Conservation (phyloP, 2,329 filamentous ascomycete genomes). For the Trichoderma polysporum region DNA sequence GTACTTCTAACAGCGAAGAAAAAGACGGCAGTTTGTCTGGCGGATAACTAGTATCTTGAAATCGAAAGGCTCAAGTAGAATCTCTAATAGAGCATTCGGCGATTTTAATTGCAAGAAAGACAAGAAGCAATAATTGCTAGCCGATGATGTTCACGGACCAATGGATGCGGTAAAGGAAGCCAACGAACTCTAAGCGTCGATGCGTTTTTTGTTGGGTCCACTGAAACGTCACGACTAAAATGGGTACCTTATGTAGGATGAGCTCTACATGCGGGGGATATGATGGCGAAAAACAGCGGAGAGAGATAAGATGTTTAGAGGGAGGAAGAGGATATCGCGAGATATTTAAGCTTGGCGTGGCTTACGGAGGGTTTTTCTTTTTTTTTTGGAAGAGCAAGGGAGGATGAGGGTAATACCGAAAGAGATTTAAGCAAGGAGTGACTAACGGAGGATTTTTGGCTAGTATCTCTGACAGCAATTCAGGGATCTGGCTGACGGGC, state of each 20-base stretch:
- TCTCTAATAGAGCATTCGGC: not conserved
- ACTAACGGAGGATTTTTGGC: not conserved
- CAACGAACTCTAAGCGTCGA: not conserved
- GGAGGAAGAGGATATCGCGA: not conserved
- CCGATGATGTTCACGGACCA: not conserved
- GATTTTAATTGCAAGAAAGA: not conserved
- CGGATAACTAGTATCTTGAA: not conserved
- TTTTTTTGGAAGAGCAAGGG: too few relatives aligned
- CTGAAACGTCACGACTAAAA: not conserved
- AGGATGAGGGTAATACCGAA: too few relatives aligned
- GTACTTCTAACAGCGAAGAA: not conserved
- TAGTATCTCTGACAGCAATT: not conserved
- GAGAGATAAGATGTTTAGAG: not conserved
- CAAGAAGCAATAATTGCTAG: not conserved
- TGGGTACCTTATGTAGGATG: not conserved
- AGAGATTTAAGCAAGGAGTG: too few relatives aligned
- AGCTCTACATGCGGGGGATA: not conserved
- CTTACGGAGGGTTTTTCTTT: not conserved
- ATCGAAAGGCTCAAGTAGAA: not conserved
- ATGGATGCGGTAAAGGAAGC: not conserved
- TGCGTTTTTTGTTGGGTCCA: slow-evolving; percentile 9
- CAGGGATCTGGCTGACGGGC: slow-evolving; percentile 13
- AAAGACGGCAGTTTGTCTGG: not conserved
- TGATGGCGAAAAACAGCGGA: not conserved
- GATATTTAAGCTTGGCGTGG: too few relatives aligned